Base-by-base conservation (phyloP, 1,139 yeast species). In the Candida gigantensis region DNA sequence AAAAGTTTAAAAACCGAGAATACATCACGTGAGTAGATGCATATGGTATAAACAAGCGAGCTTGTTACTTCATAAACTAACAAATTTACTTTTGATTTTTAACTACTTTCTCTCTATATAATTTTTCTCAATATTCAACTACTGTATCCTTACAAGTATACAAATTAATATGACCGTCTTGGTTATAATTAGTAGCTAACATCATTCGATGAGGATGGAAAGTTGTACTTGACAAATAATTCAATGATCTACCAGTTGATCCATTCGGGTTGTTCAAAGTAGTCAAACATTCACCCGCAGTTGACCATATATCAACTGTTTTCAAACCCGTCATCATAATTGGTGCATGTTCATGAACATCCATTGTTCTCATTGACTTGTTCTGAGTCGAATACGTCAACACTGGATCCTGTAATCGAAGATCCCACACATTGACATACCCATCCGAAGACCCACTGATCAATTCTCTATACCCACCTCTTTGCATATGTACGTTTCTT, bases 141-240 rank as follows among this genome's bases (percentile, higher is more conserved):
- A 67, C 50, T 19, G 65, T 59, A 37, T 71, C 76, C 12, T 56
- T 53, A 52, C 77, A 71, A 16, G 56, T 50, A 49, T 84, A 86
- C 17, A 90, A 66, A 47, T 79, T 79, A 32, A 90, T 81, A 46
- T 77, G 77, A 1, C 90, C 74, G 53, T 86, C 95, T 52, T 86
- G 95, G 39, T 82, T 77, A 54, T 85, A 85, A 51, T 84, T 83
- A 1, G 88, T 86, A 1, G 97, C 97, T 57, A 92, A 58, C 76
- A 87, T 79, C 96, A 92, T 87, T 45, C 94, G 70, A 57, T 94
- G 98, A 2, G 99, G 99, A 57, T 92, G 99, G 58, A 92, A 79
- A 0, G 84, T 72, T 43, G 89, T 60, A 9, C 80, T 69, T 5
- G 90, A 79, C 37, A 87, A 69, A 49, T 81, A 84, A 39, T 63